A percentile compares a stretch with the other conserved stretches of the same genome.
Conservation (phyloP, 2,329 filamentous ascomycete species). For the Fusarium concolor region DNA sequence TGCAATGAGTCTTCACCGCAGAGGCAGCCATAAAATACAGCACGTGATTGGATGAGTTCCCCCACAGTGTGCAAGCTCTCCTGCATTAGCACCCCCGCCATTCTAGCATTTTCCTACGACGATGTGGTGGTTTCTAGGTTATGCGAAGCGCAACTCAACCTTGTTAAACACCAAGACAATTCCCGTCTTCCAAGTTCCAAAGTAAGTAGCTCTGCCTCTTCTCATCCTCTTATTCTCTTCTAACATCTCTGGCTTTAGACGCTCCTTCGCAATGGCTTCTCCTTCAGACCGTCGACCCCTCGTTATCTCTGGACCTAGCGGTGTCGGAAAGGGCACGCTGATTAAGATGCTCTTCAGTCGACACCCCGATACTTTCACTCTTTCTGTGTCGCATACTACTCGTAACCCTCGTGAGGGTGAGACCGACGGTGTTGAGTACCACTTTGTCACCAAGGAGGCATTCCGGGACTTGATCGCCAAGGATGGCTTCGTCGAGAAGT, state of each 20-base stretch:
- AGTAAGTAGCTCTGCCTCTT: background rate
- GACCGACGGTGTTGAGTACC: conserved; percentile 81
- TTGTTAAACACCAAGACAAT: conserved; percentile 13
- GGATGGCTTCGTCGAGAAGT: conserved; percentile 82
- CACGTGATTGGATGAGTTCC: conserved; percentile 27
- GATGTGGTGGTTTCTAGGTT: conserved; percentile 35
- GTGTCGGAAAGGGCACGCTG: conserved; percentile 85
- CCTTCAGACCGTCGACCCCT: conserved; percentile 70
- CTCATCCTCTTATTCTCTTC: fast-evolving
- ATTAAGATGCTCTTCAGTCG: conserved; percentile 75
- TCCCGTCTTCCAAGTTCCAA: conserved; percentile 16
- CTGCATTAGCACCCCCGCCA: conserved; percentile 22
- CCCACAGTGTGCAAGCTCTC: conserved; percentile 18
- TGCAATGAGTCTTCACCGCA: background rate
- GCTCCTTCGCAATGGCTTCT: conserved; percentile 42
- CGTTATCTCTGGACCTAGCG: conserved; percentile 83
- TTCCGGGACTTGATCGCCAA: conserved; percentile 75
- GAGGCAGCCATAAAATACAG: background rate
- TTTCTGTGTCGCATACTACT: conserved; percentile 82
- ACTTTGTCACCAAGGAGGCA: conserved; percentile 74
- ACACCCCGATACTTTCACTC: conserved; percentile 63
- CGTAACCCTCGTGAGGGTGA: conserved; percentile 82
- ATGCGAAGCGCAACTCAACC: conserved; percentile 33
- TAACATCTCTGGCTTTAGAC: background rate
- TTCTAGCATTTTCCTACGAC: conserved; percentile 23